phyloP scores from a whole-genome alignment of 495 filamentous ascomycete genomes.

The Penicillium silybi region DNA sequence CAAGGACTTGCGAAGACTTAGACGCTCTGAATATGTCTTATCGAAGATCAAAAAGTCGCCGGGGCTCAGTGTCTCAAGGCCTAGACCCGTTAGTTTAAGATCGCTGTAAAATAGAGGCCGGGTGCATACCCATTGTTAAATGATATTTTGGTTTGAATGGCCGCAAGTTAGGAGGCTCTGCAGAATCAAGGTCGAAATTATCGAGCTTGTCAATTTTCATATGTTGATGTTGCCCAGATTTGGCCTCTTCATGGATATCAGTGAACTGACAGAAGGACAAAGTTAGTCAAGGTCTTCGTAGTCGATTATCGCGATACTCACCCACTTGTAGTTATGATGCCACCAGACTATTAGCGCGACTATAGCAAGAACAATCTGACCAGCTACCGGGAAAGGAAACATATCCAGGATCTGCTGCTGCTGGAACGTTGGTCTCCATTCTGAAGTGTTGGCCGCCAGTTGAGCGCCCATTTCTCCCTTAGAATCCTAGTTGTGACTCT shows the following conservation, averaged over 20 bases:
- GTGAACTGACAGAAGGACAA: neutral
- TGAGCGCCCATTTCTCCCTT: neutral
- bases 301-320: neutral
- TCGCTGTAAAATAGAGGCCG: neutral
- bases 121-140: constrained; percentile 63
- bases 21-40: neutral
- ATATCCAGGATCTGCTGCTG: neutral
- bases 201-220: neutral
- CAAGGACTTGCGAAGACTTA: neutral
- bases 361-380: neutral
- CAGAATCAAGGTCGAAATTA: neutral
- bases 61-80: neutral
- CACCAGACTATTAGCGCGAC: neutral
- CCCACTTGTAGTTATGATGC: neutral
- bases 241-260: neutral
- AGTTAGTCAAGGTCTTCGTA: neutral
- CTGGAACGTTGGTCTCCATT: neutral
- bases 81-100: constrained; percentile 16
- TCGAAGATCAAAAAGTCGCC: constrained; percentile 1
- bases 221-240: neutral
- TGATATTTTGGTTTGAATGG: constrained; percentile 71
- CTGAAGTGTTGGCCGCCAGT: neutral
- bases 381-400: neutral
- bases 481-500: neutral
- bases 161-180: constrained; percentile 21